phyloP scores from a whole-genome alignment of 2,329 filamentous ascomycete genomes.

The Alternaria consortialis region DNA sequence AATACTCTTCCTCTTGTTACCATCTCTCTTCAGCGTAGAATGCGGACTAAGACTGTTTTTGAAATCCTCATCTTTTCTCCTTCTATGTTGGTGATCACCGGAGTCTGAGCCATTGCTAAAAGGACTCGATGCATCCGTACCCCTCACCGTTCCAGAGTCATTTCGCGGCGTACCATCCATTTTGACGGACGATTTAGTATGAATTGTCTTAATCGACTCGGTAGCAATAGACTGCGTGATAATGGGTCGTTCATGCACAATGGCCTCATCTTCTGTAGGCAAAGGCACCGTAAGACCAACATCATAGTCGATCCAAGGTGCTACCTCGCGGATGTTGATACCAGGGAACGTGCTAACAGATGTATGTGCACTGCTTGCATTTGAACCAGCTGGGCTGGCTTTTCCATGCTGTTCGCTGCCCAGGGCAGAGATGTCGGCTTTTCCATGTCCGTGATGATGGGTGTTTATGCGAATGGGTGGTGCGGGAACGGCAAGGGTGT shows the following conservation, averaged over 20 bases:
- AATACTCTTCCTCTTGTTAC: constrained; percentile 15
- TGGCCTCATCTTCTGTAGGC: not conserved
- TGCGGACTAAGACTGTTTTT: not conserved
- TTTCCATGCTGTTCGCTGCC: not conserved
- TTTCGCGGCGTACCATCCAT: not conserved
- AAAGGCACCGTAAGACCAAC: constrained; percentile 1
- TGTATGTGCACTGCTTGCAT: constrained; percentile 20
- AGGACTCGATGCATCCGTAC: not conserved
- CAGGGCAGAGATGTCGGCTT: not conserved
- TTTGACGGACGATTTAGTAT: not conserved
- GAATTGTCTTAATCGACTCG: not conserved
- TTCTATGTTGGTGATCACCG: not conserved
- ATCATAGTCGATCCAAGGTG: constrained; percentile 37
- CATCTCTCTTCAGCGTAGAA: constrained; percentile 9
- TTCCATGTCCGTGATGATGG: not conserved
- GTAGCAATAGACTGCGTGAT: not conserved
- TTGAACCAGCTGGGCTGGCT: constrained; percentile 13
- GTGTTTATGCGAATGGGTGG: not conserved
- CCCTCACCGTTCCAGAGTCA: not conserved
- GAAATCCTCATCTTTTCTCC: constrained; percentile 5
- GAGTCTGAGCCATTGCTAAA: not conserved
- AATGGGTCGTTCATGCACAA: constrained; percentile 5
- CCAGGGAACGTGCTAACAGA: constrained; percentile 9
- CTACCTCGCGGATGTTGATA: constrained; percentile 30
- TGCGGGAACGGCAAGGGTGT: constrained; percentile 1